phyloP scores from a whole-genome alignment of 345 rosid genomes.

The Turritis glabra region DNA sequence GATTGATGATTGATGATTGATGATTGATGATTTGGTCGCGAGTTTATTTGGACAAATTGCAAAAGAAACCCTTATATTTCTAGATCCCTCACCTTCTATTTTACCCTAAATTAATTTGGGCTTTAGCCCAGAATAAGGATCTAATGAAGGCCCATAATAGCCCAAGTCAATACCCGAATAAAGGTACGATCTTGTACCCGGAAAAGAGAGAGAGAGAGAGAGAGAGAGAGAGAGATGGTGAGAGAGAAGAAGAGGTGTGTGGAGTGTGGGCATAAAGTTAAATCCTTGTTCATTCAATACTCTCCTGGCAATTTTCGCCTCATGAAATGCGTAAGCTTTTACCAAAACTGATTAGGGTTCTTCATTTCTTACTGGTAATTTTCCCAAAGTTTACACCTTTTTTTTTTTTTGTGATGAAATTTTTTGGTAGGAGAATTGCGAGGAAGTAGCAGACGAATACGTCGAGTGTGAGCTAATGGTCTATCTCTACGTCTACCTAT shows the following conservation, averaged over 20 bases:
- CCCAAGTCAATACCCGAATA: not conserved
- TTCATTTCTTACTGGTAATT: not conserved
- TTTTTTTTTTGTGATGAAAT: not conserved
- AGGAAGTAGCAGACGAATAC: slow-evolving; percentile 72
- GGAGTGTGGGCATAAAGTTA: slow-evolving; percentile 58
- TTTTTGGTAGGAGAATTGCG: slow-evolving; percentile 56
- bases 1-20: too few species aligned
- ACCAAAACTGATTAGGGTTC: not conserved
- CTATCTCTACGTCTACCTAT: not conserved
- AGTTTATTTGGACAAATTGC: too few species aligned
- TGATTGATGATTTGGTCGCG: too few species aligned
- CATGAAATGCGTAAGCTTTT: slow-evolving; percentile 66
- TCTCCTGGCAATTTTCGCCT: slow-evolving; percentile 76
- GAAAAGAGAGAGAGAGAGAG: not conserved
- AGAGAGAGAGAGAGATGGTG: not conserved
- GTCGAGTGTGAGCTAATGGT: slow-evolving; percentile 89
- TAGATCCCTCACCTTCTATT: too few species aligned
- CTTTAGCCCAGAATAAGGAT: not conserved
- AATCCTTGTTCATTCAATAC: slow-evolving; percentile 63
- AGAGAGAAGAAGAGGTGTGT: slow-evolving; percentile 57
- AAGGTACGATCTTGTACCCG: not conserved
- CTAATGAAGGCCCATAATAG: not conserved
- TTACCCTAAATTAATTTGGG: too few species aligned
- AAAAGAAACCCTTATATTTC: too few species aligned
- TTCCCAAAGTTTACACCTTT: not conserved